Percentiles rank a stretch among this genome's conserved stretches.
These are phyloP conservation scores for Exsudoporus frostii DNA, from an alignment of 768 basidiomycete genomes.

Conservation along the genomic window DNA sequence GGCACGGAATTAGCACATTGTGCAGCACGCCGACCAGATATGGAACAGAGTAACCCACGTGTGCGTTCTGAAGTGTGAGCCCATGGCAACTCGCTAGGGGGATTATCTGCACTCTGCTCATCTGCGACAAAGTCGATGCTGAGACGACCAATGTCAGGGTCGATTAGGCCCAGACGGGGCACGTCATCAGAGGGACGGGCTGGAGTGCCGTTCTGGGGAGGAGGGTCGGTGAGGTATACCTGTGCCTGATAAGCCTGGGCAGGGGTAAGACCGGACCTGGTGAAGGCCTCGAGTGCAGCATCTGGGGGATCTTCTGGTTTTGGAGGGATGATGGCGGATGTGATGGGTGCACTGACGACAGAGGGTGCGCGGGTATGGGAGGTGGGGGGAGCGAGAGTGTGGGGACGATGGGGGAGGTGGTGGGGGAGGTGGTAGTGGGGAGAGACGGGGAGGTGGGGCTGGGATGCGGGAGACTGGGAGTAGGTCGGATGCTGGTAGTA, in stretches of 20 bases:
- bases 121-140: conserved; percentile 51
- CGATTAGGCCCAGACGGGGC: conserved; percentile 46
- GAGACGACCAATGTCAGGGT: conserved; percentile 55
- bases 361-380: conserved; percentile 49
- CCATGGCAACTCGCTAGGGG: conserved; percentile 61
- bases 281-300: conserved; percentile 40
- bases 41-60: conserved; percentile 38
- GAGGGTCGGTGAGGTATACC: conserved; percentile 50
- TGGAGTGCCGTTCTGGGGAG: conserved; percentile 31
- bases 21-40: conserved; percentile 26
- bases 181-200: conserved; percentile 26
- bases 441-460: conserved; percentile 14
- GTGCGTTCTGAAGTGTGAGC: conserved; percentile 38
- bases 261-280: conserved; percentile 59
- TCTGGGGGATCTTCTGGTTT: conserved; percentile 51
- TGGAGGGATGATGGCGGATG: conserved; percentile 44
- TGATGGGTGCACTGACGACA: conserved; percentile 41
- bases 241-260: conserved; percentile 83
- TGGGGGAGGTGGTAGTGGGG: conserved; percentile 16
- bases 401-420: conserved; percentile 23
- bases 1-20: conserved; percentile 25
- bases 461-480: conserved; percentile 36
- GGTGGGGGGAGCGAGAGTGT: conserved; percentile 39
- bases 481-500: conserved; percentile 26
- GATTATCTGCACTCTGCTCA: conserved; percentile 35